Base-by-base conservation (phyloP, 1,284 basidiomycete species). In the Rhodofomes roseus region DNA sequence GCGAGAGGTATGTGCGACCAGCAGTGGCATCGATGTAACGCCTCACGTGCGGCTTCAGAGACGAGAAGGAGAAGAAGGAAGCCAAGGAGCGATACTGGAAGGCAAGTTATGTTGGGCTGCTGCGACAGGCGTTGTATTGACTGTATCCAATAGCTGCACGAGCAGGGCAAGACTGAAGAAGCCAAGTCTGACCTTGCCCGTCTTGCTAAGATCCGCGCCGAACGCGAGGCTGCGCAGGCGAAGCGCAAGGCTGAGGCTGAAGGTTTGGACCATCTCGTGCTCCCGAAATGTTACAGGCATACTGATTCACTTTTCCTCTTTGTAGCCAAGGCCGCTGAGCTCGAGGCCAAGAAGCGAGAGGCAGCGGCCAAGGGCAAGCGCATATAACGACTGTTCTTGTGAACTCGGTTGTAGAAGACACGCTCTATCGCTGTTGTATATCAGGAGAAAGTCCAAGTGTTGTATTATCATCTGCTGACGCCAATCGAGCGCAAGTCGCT, bases 1-100 rank as follows among this genome's bases (percentile, higher is more conserved):
- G 66, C 40, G 72, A 73, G 52, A 66, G 69, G 68, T 69, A 36
- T 9, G 4, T 46, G 14, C 16, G 36, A 5, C 31, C n/a, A 44
- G 1, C 41, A 34, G 11, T 16, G 2, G 31, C 18, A 11, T 2
- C 14, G 43, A 22, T 23, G 16, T 27, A 44, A 27, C 25, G 11
- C 46, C 20, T 27, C 4, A 48, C 36, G 12, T 2, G 20, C 23
- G n/a, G 40, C 40, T 57, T 25, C 65, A 95, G 94, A 64, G 95
- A 96, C 70, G 86, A 85, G 67, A 93, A 93, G 68, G 93, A 95
- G 74, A 95, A 93, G 78, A 84, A 92, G 70, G 92, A 93, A 6
- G 92, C 93, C 0, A 84, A 90, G 68, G 92, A 94, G 44, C 79
- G 82, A 36, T 95, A 95, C 73, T 85, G 89, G 91, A 89, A 95